Conservation (phyloP, 192 early-diverging fungal genomes). For the Coemansia sp. region DNA sequence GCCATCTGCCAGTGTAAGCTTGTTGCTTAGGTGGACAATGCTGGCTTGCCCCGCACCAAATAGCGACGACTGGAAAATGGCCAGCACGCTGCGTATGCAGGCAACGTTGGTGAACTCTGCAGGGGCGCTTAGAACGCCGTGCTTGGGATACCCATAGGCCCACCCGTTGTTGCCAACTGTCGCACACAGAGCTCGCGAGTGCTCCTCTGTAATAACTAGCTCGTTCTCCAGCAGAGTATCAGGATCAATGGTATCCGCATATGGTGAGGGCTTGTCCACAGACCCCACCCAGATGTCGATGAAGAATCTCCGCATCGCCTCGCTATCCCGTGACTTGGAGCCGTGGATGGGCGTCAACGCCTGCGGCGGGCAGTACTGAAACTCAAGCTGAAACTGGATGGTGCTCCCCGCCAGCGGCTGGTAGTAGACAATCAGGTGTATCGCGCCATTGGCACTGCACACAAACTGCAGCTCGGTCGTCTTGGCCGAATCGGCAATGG, state of each 20-base stretch:
- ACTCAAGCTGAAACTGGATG: background rate
- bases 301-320: background rate
- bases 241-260: too few relatives aligned
- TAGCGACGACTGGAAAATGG: slow-evolving; percentile 76
- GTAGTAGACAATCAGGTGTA: background rate
- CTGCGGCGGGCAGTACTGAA: background rate
- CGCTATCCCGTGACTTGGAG: background rate
- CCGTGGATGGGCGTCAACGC: background rate
- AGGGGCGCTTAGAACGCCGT: too few relatives aligned
- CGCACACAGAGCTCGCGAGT: too few relatives aligned
- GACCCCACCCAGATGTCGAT: background rate
- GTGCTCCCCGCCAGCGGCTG: background rate
- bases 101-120: slow-evolving; percentile 79
- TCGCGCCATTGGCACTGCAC: background rate
- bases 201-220: too few relatives aligned
- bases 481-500: background rate
- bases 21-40: slow-evolving; percentile 84
- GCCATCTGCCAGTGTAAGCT: slow-evolving; percentile 64
- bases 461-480: background rate
- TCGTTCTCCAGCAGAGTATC: too few relatives aligned
- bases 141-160: too few relatives aligned
- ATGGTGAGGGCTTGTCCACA: too few relatives aligned
- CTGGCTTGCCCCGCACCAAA: slow-evolving; percentile 81
- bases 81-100: slow-evolving; percentile 70
- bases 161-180: too few relatives aligned